Evolutionary conservation across 164 flowering plant species (phyloP), one percentile per base, ranked within the genome.

Genomic region (Vitis cinerea): DNA sequence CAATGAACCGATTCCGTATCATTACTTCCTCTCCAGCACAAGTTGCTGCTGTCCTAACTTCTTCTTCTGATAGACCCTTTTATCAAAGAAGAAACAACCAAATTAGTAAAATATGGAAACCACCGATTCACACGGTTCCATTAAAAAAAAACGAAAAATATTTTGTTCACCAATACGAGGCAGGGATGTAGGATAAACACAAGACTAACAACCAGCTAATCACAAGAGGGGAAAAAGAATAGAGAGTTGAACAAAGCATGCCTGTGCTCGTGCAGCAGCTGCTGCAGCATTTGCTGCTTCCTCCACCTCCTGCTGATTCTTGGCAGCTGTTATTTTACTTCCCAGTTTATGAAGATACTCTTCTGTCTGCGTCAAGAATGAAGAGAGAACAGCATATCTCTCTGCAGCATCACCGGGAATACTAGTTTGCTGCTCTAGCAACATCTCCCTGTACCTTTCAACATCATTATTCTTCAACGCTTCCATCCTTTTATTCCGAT

Each of bases 401-500:
- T 96, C 95, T 11, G 97, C 90, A 78, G 94, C 97, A 80, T 93
- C 98, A 71, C 98, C 99, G 4, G 88, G 83, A 4, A 90, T 85
- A 77, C 81, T 96, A 55, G 95, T 96, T 83, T 96, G 99, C 86
- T 96, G 99, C 84, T 96, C 97, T 78, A 93, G 73, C 76, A 96
- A 71, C 92, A 96, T 93, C 75, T 96, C 97, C 72, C 98, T 89
- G 27, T 96, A 96, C 75, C 99, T 90, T 61, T 93, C 98, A 49
- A 96, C 98, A 80, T 96, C 99, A 85, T 96, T 96, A 71, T 96
- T 96, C 81, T 96, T 96, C 84, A 96, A 80, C 31, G 99, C 99
- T 69, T 96, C 99, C 99, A 96, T 96, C 79, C 99, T 89, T 82
- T 85, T 89, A 71, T 79, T 87, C 29, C 96, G 78, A 72, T 87